A percentile compares a stretch with the other conserved stretches of the same genome.
These are phyloP conservation scores for Cercospora beticola DNA, from an alignment of 2,329 filamentous ascomycete species.

Conservation along the genomic window DNA sequence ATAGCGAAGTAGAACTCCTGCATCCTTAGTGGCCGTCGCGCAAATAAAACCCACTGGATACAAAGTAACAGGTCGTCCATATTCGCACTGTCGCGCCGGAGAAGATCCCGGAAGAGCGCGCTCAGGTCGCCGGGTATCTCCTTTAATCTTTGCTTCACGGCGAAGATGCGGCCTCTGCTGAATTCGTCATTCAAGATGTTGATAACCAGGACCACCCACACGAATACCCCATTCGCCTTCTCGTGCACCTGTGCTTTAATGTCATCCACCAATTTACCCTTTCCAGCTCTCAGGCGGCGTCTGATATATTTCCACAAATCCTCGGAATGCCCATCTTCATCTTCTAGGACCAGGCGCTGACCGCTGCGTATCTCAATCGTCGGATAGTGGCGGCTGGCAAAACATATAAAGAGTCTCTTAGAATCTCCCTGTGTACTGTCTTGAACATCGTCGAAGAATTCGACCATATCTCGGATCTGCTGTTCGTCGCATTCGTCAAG, in stretches of 20 bases:
- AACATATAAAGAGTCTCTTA: slow-evolving; percentile 36
- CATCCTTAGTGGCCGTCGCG: slow-evolving; percentile 45
- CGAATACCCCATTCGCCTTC: slow-evolving; percentile 47
- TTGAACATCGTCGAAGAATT: slow-evolving; percentile 39
- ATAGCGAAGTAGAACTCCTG: slow-evolving; percentile 51
- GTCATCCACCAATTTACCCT: slow-evolving; percentile 21
- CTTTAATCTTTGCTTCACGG: slow-evolving; percentile 37
- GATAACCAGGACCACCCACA: slow-evolving; percentile 50
- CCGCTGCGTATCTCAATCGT: slow-evolving; percentile 39
- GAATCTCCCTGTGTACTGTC: not conserved
- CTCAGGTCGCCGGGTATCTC: slow-evolving; percentile 46
- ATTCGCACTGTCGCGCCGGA: slow-evolving; percentile 48
- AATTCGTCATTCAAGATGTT: slow-evolving; percentile 48
- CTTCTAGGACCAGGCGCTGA: slow-evolving; percentile 38
- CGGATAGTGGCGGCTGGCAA: slow-evolving; percentile 50
- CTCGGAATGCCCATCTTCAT: slow-evolving; percentile 36
- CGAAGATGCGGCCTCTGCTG: slow-evolving; percentile 33
- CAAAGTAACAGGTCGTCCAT: slow-evolving; percentile 47
- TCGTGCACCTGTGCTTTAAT: slow-evolving; percentile 38
- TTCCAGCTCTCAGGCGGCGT: slow-evolving; percentile 32
- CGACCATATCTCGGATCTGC: slow-evolving; percentile 42
- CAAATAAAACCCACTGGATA: slow-evolving; percentile 56
- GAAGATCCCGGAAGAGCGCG: slow-evolving; percentile 53
- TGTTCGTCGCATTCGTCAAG: slow-evolving; percentile 49
- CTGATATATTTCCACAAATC: slow-evolving; percentile 41